phyloP scores from a whole-genome alignment of 495 filamentous ascomycete genomes.

The Entonaema liquescens region DNA sequence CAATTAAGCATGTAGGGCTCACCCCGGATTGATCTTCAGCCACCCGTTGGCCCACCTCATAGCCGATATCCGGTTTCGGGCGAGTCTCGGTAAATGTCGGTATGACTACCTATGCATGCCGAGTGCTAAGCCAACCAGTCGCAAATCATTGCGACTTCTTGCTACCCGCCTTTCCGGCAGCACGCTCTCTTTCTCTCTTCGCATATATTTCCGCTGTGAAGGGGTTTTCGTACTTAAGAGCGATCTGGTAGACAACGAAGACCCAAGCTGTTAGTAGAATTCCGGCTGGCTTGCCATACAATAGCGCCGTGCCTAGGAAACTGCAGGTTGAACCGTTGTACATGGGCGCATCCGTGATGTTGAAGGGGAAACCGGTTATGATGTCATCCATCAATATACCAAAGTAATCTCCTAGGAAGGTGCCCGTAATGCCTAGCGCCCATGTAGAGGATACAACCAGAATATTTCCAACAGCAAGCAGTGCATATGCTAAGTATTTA shows the following conservation, averaged over 20 bases:
- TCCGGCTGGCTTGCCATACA: constrained; percentile 89
- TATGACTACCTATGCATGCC: not conserved
- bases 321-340: constrained; percentile 93
- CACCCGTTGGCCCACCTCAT: constrained; percentile 6
- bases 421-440: constrained; percentile 93
- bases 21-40: not conserved
- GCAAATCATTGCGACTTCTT: constrained; percentile 58
- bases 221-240: constrained; percentile 93
- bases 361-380: constrained; percentile 96
- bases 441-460: constrained; percentile 90
- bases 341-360: constrained; percentile 91
- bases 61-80: constrained; percentile 24
- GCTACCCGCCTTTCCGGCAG: constrained; percentile 44
- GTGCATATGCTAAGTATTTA: constrained; percentile 67
- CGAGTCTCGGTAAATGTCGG: constrained; percentile 17
- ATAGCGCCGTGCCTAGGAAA: constrained; percentile 89
- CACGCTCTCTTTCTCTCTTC: constrained; percentile 74
- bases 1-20: not conserved
- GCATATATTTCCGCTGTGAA: constrained; percentile 95
- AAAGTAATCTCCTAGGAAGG: constrained; percentile 98
- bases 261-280: constrained; percentile 79
- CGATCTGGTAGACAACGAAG: constrained; percentile 79
- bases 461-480: constrained; percentile 80
- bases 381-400: constrained; percentile 96
- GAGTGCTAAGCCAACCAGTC: constrained; percentile 6